Conservation (phyloP, 495 filamentous ascomycete genomes). For the Penicillium paxilli region DNA sequence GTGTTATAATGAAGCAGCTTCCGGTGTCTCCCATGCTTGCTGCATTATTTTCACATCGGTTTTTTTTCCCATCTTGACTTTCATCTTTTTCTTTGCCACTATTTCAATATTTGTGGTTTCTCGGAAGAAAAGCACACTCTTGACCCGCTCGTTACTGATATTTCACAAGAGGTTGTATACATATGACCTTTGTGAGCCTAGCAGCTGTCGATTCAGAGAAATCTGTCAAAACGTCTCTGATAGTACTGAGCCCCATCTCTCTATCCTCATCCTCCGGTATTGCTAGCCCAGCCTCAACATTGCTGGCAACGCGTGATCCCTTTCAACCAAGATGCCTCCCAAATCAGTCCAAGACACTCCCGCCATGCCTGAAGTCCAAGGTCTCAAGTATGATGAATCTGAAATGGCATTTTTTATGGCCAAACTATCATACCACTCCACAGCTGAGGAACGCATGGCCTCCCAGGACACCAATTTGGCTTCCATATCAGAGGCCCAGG, state of each 20-base stretch:
- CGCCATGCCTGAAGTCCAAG: constrained; percentile 37
- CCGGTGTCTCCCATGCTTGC: neutral
- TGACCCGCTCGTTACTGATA: neutral
- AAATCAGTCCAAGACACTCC: constrained; percentile 23
- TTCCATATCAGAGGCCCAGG: constrained; percentile 41
- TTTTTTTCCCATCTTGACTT: constrained; percentile 4
- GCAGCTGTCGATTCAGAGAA: neutral
- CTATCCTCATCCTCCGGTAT: neutral
- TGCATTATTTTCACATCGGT: constrained; percentile 1
- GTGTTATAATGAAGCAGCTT: constrained; percentile 20
- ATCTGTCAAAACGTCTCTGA: neutral
- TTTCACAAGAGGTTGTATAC: neutral
- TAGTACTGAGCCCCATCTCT: neutral
- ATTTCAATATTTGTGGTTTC: constrained; percentile 14
- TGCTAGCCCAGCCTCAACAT: neutral
- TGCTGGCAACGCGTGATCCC: neutral
- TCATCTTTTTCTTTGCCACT: constrained; percentile 2
- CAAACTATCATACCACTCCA: constrained; percentile 40
- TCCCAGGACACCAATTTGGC: constrained; percentile 36
- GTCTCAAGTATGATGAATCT: constrained; percentile 44
- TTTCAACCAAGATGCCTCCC: constrained; percentile 26
- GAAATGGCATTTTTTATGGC: constrained; percentile 46
- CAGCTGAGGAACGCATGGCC: constrained; percentile 38
- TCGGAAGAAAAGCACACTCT: neutral
- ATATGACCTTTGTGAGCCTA: constrained; percentile 1